phyloP scores from a whole-genome alignment of 202 grass and related monocot genomes.

The Panicum hallii region DNA sequence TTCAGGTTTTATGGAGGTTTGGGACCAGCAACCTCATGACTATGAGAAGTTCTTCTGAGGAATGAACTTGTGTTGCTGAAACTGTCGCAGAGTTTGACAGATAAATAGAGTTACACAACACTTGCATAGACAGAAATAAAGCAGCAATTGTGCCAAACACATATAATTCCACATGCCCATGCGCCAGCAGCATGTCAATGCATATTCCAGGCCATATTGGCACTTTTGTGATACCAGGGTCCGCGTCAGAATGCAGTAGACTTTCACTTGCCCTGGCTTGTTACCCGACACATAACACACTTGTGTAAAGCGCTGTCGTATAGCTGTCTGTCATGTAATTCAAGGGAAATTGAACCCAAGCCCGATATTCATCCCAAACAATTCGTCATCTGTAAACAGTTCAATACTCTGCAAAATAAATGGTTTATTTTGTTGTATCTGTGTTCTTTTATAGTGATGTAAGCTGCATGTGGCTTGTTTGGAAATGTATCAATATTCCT shows the following conservation, averaged over 20 bases:
- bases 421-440: slow-evolving; percentile 17
- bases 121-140: slow-evolving; percentile 35
- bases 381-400: slow-evolving; percentile 44
- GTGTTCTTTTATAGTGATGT: background rate
- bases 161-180: background rate
- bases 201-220: slow-evolving; percentile 3
- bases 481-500: background rate
- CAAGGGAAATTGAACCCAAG: slow-evolving; percentile 1
- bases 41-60: slow-evolving; percentile 87
- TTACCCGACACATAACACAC: background rate
- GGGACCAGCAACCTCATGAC: slow-evolving; percentile 78
- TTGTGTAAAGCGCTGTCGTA: background rate
- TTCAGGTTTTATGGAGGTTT: slow-evolving; percentile 84
- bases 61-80: slow-evolving; percentile 38
- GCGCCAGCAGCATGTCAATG: background rate
- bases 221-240: background rate
- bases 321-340: slow-evolving; percentile 17
- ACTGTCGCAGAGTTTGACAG: slow-evolving; percentile 18
- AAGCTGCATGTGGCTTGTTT: background rate
- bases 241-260: slow-evolving; percentile 11
- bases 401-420: slow-evolving; percentile 14
- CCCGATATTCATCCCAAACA: background rate
- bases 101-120: slow-evolving; percentile 12
- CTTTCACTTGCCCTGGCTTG: background rate
- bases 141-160: slow-evolving; percentile 14